These are phyloP conservation scores for Curvularia lunata DNA, from an alignment of 2,329 filamentous ascomycete genomes.

Conservation along the genomic window DNA sequence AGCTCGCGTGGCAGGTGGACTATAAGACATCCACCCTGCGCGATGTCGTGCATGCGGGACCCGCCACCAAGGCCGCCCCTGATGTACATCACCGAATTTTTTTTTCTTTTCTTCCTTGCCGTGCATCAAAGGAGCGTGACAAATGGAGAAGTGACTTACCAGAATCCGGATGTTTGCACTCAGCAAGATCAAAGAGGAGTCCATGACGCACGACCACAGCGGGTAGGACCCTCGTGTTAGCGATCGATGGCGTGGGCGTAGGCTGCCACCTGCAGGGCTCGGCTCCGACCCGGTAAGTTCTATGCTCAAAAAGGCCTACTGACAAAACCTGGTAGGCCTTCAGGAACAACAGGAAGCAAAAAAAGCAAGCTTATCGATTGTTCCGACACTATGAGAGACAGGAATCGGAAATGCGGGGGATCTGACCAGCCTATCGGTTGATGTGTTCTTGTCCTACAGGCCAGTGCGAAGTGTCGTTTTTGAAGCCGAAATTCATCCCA, in stretches of 20 bases:
- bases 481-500: conserved; percentile 52
- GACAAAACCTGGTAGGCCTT: conserved; percentile 27
- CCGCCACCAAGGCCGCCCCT: conserved; percentile 32
- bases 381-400: conserved; percentile 27
- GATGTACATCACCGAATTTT: conserved; percentile 29
- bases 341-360: conserved; percentile 24
- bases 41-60: conserved; percentile 37
- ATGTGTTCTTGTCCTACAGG: conserved; percentile 55
- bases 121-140: conserved; percentile 30
- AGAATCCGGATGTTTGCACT: conserved; percentile 58
- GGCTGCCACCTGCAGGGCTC: conserved; percentile 38
- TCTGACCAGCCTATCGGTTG: conserved; percentile 43
- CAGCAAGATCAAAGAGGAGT: conserved; percentile 54
- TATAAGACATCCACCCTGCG: conserved; percentile 41
- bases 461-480: conserved; percentile 52
- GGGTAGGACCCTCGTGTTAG: conserved; percentile 23
- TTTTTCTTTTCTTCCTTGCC: conserved; percentile 21
- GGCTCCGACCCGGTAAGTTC: conserved; percentile 28
- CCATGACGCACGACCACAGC: conserved; percentile 46
- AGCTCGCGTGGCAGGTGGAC: conserved; percentile 34
- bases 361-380: conserved; percentile 38
- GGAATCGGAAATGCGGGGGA: conserved; percentile 37
- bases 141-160: conserved; percentile 47
- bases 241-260: conserved; percentile 38
- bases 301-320: conserved; percentile 37